Conservation (phyloP, 192 early-diverging fungal species). For the Gigaspora rosea region DNA sequence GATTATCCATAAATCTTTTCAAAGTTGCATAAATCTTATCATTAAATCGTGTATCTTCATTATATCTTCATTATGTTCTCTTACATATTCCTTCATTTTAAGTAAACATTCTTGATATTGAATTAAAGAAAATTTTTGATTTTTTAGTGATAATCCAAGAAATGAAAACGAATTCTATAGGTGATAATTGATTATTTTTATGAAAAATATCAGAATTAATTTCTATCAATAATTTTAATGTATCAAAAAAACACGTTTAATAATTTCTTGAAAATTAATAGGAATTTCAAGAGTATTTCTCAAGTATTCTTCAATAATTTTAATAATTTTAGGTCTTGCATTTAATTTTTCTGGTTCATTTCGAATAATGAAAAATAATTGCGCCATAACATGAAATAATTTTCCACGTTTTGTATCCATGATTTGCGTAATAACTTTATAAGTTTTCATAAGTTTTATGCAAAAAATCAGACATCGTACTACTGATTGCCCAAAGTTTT, state of each 20-base stretch:
- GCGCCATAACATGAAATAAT: conserved; percentile 22
- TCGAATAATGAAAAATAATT: conserved; percentile 10
- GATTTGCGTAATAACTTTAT: background rate
- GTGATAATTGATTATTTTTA: background rate
- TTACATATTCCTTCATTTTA: conserved; percentile 17
- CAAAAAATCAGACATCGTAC: conserved; percentile 20
- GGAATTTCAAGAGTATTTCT: conserved; percentile 8
- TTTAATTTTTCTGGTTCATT: background rate
- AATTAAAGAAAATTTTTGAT: background rate
- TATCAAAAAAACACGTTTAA: background rate
- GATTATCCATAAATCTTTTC: no score
- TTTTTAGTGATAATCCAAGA: conserved; percentile 12
- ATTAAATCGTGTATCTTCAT: conserved; percentile 15
- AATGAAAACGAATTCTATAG: conserved; percentile 27
- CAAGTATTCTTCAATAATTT: conserved; percentile 5
- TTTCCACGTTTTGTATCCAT: conserved; percentile 8
- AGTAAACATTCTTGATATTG: conserved; percentile 6
- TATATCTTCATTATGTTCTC: background rate
- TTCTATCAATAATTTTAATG: conserved; percentile 3
- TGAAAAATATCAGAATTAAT: conserved; percentile 7
- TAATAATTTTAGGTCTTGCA: background rate
- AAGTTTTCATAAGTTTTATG: background rate
- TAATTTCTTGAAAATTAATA: background rate
- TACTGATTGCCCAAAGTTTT: conserved; percentile 29
- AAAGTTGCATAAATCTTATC: background rate